These are phyloP conservation scores for Buddleja alternifolia DNA, from an alignment of 257 asterid genomes.

Conservation along the genomic window DNA sequence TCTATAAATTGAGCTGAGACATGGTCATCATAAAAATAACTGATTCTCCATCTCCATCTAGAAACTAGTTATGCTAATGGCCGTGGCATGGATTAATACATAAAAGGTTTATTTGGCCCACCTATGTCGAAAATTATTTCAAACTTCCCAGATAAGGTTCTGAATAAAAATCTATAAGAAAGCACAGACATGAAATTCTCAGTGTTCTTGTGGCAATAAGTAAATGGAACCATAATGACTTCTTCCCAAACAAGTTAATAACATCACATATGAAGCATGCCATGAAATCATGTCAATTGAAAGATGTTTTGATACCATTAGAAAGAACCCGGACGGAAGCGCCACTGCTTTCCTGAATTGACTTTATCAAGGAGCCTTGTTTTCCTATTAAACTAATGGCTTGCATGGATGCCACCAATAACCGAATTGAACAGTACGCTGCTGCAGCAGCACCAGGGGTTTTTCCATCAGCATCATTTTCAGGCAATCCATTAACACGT, in stretches of 20 bases:
- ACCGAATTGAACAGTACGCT: constrained; percentile 60
- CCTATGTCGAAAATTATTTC: background rate
- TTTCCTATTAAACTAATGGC: constrained; percentile 80
- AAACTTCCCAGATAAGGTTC: background rate
- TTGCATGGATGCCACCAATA: constrained; percentile 76
- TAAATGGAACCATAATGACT: background rate
- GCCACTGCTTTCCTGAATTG: constrained; percentile 73
- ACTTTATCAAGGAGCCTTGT: constrained; percentile 73
- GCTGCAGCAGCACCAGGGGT: constrained; percentile 45
- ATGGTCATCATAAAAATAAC: background rate
- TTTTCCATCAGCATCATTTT: constrained; percentile 44
- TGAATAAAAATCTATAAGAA: background rate
- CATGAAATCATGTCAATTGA: background rate
- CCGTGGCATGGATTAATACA: background rate
- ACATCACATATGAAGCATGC: constrained; percentile 8
- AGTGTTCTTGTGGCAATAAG: background rate
- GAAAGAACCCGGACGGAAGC: constrained; percentile 69
- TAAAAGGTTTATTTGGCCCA: constrained; percentile 3
- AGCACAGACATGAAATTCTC: background rate
- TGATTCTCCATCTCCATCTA: background rate
- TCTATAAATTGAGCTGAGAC: background rate
- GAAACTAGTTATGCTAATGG: background rate
- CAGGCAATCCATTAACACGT: constrained; percentile 61
- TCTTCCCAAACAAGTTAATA: background rate
- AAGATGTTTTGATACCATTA: constrained; percentile 45